Base-by-base conservation (phyloP, 2,329 filamentous ascomycete species). In the Blumeriella jaapii region DNA sequence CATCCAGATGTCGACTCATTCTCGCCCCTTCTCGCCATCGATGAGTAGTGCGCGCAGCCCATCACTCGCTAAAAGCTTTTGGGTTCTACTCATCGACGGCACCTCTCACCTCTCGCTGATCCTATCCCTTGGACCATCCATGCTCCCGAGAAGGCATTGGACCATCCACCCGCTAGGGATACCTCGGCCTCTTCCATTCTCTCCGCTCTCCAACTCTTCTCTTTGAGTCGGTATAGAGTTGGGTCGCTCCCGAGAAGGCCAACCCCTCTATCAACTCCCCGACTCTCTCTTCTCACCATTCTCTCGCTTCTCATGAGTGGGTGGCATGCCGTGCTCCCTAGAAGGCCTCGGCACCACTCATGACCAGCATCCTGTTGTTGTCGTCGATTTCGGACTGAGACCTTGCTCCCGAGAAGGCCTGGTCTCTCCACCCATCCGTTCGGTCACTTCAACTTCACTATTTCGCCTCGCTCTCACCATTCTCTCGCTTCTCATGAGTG, bases 131-230 rank as follows among this genome's bases (percentile, higher is more conserved):
- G 29, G 22, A 4, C 22, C 12, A n/a, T 24, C 29, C 8, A 9
- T 20, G 29, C 29, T 20, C 29, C 29, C 29, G n/a, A 31, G 16
- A 31, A 19, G 29, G 29, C 29, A n/a, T 14, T 13, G 19, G 29
- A 24, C 22, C 12, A 24, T 24, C 22, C 22, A 8, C 7, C 22
- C 3, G 12, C 29, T n/a, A n/a, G n/a, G n/a, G n/a, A n/a, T n/a
- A 16, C 17, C 17, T 31, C 29, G 18, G 10, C 10, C 19, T 6
- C 16, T 3, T 27, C 25, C 12, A 27, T 14, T 27, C n/a, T n/a
- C n/a, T 14, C 11, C 8, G 8, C 4, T 14, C 19, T 9, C 8
- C 2, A n/a, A n/a, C n/a, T n/a, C n/a, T 20, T 8, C 18, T 17
- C 17, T 17, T 22, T 7, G n/a, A 6, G n/a, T 3, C 17, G 6